phyloP scores from a whole-genome alignment of 192 early-diverging fungal genomes.

The Mortierella claussenii region DNA sequence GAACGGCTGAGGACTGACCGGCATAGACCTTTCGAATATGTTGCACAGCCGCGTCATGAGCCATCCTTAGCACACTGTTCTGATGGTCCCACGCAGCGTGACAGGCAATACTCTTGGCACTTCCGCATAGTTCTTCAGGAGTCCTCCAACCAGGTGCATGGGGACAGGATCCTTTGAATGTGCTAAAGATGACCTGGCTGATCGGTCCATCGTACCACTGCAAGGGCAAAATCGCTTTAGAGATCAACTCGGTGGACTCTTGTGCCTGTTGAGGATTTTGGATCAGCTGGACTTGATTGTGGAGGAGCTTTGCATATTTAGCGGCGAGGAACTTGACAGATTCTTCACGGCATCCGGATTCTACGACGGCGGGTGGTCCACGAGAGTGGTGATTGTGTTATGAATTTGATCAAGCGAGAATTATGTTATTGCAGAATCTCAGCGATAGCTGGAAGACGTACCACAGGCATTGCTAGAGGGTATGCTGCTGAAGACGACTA shows the following conservation, averaged over 20 bases:
- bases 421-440: too few relatives aligned
- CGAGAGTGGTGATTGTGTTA: too few relatives aligned
- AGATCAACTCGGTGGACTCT: slow-evolving; percentile 2
- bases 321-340: slow-evolving; percentile 29
- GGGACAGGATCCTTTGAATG: slow-evolving; percentile 23
- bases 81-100: slow-evolving; percentile 30
- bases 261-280: background rate
- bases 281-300: slow-evolving; percentile 6
- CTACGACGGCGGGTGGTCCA: too few relatives aligned
- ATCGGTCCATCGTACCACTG: slow-evolving; percentile 7
- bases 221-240: background rate
- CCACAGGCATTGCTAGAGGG: slow-evolving; percentile 28
- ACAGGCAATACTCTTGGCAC: slow-evolving; percentile 43
- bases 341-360: slow-evolving; percentile 26
- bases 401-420: too few relatives aligned
- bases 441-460: too few relatives aligned
- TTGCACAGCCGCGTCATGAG: slow-evolving; percentile 13
- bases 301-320: slow-evolving; percentile 20
- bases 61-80: slow-evolving; percentile 19
- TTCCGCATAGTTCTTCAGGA: slow-evolving; percentile 35
- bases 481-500: slow-evolving; percentile 7
- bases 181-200: slow-evolving; percentile 31
- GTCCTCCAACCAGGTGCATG: slow-evolving; percentile 1
- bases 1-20: slow-evolving; percentile 1
- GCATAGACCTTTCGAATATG: slow-evolving; percentile 1